phyloP scores from a whole-genome alignment of 2,329 filamentous ascomycete species.

The Aspergillus alliaceus region DNA sequence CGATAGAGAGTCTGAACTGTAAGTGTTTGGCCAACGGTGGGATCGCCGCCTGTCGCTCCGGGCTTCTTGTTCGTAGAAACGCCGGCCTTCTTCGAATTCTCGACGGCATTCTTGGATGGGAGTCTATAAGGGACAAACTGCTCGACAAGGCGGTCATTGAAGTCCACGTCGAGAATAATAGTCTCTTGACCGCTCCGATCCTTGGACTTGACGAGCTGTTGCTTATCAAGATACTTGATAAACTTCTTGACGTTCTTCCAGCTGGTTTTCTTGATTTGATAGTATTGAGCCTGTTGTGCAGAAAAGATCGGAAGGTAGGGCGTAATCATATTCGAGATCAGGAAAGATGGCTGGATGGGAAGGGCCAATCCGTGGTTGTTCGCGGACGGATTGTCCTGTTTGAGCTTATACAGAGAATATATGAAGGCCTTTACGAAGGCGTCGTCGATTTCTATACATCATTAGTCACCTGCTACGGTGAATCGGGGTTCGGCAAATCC shows the following conservation, averaged over 20 bases:
- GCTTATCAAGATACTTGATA: slow-evolving; percentile 66
- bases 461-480: slow-evolving; percentile 12
- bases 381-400: slow-evolving; percentile 53
- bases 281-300: slow-evolving; percentile 54
- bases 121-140: slow-evolving; percentile 64
- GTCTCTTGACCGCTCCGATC: slow-evolving; percentile 65
- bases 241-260: slow-evolving; percentile 72
- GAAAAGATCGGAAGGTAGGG: slow-evolving; percentile 64
- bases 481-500: neutral
- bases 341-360: slow-evolving; percentile 62
- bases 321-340: slow-evolving; percentile 65
- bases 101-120: slow-evolving; percentile 56
- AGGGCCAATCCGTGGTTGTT: slow-evolving; percentile 59
- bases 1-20: slow-evolving; percentile 55
- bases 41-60: slow-evolving; percentile 32
- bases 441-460: slow-evolving; percentile 62
- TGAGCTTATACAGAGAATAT: slow-evolving; percentile 62
- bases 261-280: slow-evolving; percentile 69
- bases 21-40: slow-evolving; percentile 45
- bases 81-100: slow-evolving; percentile 39
- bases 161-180: slow-evolving; percentile 65
- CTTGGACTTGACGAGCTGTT: slow-evolving; percentile 62
- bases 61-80: slow-evolving; percentile 29
- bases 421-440: slow-evolving; percentile 65
- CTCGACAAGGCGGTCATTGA: slow-evolving; percentile 54